Evolutionary conservation across 2,329 filamentous ascomycete genomes (phyloP), one percentile per base, ranked within the genome.

Genomic region (Neocatenulostroma microsporum): DNA sequence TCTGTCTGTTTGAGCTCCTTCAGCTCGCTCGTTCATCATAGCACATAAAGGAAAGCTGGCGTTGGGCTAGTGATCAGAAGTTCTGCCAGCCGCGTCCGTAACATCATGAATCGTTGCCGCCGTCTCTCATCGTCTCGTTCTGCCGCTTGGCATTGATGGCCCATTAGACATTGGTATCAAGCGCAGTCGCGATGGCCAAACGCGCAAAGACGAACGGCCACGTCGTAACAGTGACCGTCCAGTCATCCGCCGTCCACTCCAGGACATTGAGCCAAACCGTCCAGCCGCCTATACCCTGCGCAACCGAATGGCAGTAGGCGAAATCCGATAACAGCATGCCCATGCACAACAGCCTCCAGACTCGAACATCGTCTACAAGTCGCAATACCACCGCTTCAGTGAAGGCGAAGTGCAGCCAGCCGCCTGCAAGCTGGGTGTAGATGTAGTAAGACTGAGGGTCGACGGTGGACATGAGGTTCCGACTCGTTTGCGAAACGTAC

Each of bases 281-380:
- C 51, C 50, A 54, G 5, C 53, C 53, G 13, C 53, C 52, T 10
- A 61, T 28, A 35, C 50, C 39, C 37, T 58, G 35, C 32, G 48
- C 38, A 25, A 50, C 45, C 11, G 50, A 52, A 35, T 53, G 51
- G 20, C 39, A 45, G 39, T 51, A 55, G 12, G 45, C 30, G 15
- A 37, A 39, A 38, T 53, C 53, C 23, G 42, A 51, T 19, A 50
- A 30, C 36, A 56, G 36, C 35, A 56, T 51, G 5, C 46, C 53
- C 21, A 41, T 36, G 36, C 51, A 55, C 18, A 55, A 33, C 24
- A 53, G 38, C 27, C 41, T 49, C 53, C 53, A 56, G 17, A 53
- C 48, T 7, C 43, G 40, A 8, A 53, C 15, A 35, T 55, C 52
- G 36, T 56, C 53, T n/a, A 56, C 48, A 8, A 50, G 37, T 3